These are phyloP conservation scores for Solanum microdontum DNA, from an alignment of 257 asterid genomes.

Conservation along the genomic window DNA sequence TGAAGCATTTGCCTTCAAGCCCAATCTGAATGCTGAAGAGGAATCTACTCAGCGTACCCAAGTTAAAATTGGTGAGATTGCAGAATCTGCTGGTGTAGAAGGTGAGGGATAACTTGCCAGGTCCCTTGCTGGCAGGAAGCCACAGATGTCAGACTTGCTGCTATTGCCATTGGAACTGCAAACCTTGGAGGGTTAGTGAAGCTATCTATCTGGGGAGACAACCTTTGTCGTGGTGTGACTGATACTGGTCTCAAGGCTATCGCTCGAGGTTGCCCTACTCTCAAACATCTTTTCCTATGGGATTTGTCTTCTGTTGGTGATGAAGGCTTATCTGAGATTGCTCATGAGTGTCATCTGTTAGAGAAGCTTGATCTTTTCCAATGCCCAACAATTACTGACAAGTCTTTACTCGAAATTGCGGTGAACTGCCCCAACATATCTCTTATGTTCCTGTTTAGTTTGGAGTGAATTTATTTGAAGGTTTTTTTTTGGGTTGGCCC, in stretches of 20 bases:
- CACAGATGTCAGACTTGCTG: slow-evolving; percentile 72
- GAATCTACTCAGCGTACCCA: not conserved
- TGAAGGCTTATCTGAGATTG: slow-evolving; percentile 48
- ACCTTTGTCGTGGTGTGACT: slow-evolving; percentile 42
- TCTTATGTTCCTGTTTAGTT: no score
- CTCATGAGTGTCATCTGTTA: slow-evolving; percentile 28
- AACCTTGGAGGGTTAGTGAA: slow-evolving; percentile 77
- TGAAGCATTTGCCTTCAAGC: not conserved
- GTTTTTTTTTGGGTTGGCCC: no score
- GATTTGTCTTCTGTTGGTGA: slow-evolving; percentile 52
- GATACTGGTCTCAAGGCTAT: slow-evolving; percentile 61
- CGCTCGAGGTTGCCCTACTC: slow-evolving; percentile 65
- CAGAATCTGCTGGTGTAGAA: not conserved
- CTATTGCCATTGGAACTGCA: slow-evolving; percentile 62
- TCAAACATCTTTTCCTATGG: slow-evolving; percentile 64
- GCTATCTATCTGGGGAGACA: slow-evolving; percentile 59
- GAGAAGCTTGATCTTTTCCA: slow-evolving; percentile 79
- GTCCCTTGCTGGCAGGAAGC: slow-evolving; percentile 82
- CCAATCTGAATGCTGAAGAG: not conserved
- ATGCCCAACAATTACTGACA: slow-evolving; percentile 20
- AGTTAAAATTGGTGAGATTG: slow-evolving; percentile 27
- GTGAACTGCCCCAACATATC: not conserved
- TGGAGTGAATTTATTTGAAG: no score
- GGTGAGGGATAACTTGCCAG: slow-evolving; percentile 44
- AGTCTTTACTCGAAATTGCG: not conserved